Evolutionary conservation across 768 basidiomycete species (phyloP).

Genomic region (Amanita subjunquillea): DNA sequence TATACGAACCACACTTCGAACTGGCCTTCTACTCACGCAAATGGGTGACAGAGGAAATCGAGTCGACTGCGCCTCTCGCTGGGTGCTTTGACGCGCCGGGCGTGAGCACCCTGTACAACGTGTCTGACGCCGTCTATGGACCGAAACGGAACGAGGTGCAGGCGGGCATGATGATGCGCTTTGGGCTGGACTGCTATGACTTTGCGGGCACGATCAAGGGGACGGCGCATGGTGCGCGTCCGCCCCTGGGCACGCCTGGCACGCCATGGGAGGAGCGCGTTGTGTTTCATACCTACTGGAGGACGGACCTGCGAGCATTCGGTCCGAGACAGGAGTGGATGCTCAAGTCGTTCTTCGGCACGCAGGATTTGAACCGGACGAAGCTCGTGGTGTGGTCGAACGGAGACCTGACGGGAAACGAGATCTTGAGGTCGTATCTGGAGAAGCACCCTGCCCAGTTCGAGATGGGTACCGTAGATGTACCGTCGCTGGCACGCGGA

Average conservation of each 20-base stretch:
- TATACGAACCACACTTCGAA: constrained; percentile 83
- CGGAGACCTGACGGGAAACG: constrained; percentile 50
- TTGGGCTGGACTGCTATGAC: constrained; percentile 87
- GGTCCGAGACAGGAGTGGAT: constrained; percentile 79
- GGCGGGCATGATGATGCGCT: constrained; percentile 66
- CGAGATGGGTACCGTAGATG: constrained; percentile 59
- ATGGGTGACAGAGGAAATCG: constrained; percentile 71
- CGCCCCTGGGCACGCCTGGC: constrained; percentile 17
- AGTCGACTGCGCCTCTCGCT: constrained; percentile 47
- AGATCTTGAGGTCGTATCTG: constrained; percentile 52
- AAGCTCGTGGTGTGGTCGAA: constrained; percentile 89
- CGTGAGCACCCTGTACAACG: constrained; percentile 58
- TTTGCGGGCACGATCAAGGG: constrained; percentile 75
- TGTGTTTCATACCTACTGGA: constrained; percentile 91
- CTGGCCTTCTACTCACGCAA: constrained; percentile 64
- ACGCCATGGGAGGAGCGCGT: constrained; percentile 30
- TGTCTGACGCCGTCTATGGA: constrained; percentile 53
- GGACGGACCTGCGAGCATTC: constrained; percentile 78
- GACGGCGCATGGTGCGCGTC: constrained; percentile 8
- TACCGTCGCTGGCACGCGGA: constrained; percentile 53
- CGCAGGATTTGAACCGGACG: constrained; percentile 58
- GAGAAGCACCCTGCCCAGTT: constrained; percentile 60
- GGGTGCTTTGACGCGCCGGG: constrained; percentile 65
- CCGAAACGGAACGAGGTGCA: constrained; percentile 63
- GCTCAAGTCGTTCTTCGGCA: constrained; percentile 90